Conservation (phyloP, 805 yeast species). For the Hanseniaspora taiwanica region DNA sequence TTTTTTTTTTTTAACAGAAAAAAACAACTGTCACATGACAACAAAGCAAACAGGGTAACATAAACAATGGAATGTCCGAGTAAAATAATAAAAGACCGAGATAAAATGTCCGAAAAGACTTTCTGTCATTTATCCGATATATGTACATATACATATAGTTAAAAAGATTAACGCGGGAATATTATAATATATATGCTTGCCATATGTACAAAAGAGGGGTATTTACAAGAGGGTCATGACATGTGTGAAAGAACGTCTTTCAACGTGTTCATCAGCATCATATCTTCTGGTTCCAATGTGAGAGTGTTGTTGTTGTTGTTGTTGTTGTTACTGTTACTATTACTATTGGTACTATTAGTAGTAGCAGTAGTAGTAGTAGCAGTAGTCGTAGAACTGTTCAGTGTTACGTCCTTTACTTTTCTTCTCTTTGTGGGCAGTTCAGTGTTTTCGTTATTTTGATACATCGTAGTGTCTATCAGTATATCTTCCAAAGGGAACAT, state of each 20-base stretch:
- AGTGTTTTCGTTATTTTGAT: neutral
- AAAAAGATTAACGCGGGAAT: neutral
- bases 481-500: neutral
- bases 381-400: neutral
- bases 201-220: neutral
- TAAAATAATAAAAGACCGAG: no score
- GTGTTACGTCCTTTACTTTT: neutral
- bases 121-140: neutral
- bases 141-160: neutral
- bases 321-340: neutral
- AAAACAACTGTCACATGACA: no score
- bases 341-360: neutral
- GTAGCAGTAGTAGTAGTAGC: neutral
- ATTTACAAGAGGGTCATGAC: slow-evolving; percentile 3
- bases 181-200: neutral
- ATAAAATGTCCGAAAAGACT: no score
- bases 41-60: neutral
- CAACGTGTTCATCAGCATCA: slow-evolving; percentile 14
- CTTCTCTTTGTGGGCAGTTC: neutral
- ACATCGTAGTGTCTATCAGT: neutral
- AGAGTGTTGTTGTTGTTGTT: neutral
- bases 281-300: slow-evolving; percentile 11
- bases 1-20: no score
- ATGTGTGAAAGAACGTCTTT: slow-evolving; percentile 15
- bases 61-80: neutral